These are phyloP conservation scores for Coemansia sp. DNA, from an alignment of 192 early-diverging fungal genomes.

Conservation along the genomic window DNA sequence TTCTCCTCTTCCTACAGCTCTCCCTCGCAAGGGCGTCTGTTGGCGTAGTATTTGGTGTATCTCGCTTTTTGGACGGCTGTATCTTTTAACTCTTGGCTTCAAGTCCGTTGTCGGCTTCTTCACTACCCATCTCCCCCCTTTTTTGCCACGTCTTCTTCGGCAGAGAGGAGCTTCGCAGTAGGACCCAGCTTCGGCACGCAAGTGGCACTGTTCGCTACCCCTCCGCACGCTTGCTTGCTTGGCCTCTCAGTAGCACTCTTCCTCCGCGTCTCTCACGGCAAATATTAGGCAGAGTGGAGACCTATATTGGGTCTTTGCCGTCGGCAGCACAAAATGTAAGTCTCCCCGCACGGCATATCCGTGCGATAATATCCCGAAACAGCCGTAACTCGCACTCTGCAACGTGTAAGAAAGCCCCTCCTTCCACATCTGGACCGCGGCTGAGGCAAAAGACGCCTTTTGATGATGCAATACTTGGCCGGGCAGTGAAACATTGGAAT, in stretches of 20 bases:
- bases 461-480: not conserved
- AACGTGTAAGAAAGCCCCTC: not conserved
- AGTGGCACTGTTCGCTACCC: not conserved
- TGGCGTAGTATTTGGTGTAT: not conserved
- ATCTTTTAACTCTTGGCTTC: not conserved
- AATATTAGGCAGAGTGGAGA: not conserved
- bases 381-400: not conserved
- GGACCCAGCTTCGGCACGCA: not conserved
- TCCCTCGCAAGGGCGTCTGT: not conserved
- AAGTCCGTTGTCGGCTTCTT: not conserved
- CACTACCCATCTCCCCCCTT: not conserved
- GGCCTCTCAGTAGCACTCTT: not conserved
- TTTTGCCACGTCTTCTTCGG: not conserved
- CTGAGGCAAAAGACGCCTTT: not conserved
- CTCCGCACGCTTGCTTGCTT: not conserved
- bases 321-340: not conserved
- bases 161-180: constrained; percentile 1
- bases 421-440: not conserved
- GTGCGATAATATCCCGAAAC: constrained; percentile 6
- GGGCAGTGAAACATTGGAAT: not conserved
- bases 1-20: not conserved
- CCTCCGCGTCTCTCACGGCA: constrained; percentile 3
- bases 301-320: not conserved
- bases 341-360: not conserved
- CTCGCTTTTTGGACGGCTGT: not conserved